phyloP scores from a whole-genome alignment of 1,284 basidiomycete species.

The Ustilago lituana region DNA sequence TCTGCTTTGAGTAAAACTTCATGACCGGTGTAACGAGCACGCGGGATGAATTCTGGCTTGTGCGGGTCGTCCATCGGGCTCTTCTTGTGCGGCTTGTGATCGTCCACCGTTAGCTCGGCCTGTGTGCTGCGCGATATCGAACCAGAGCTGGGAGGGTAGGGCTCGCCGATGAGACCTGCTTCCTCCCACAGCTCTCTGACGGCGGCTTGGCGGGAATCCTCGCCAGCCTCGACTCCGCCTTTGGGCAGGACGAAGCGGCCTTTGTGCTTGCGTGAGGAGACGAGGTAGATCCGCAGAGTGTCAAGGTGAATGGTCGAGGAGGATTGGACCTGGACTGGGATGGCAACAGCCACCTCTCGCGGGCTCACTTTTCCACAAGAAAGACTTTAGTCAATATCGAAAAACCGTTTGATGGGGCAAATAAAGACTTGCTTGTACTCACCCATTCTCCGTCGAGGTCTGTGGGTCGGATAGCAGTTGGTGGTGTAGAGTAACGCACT shows the following conservation, averaged over 20 bases:
- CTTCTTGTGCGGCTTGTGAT: constrained; percentile 58
- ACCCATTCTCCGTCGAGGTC: too few relatives aligned
- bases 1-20: constrained; percentile 31
- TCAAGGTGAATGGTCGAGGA: background rate
- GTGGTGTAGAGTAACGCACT: too few relatives aligned
- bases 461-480: too few relatives aligned
- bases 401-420: too few relatives aligned
- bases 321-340: constrained; percentile 21
- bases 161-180: constrained; percentile 25
- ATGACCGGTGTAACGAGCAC: constrained; percentile 51
- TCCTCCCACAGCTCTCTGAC: constrained; percentile 63
- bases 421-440: too few relatives aligned
- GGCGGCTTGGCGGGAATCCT: constrained; percentile 50
- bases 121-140: constrained; percentile 9
- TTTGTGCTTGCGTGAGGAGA: constrained; percentile 60
- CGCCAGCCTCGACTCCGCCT: constrained; percentile 61
- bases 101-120: constrained; percentile 15
- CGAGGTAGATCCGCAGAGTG: constrained; percentile 46
- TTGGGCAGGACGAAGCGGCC: constrained; percentile 59
- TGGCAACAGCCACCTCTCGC: constrained; percentile 51
- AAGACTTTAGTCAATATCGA: too few relatives aligned
- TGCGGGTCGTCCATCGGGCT: constrained; percentile 26
- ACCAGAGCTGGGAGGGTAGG: background rate
- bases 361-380: constrained; percentile 15
- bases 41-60: constrained; percentile 44